Base-by-base conservation (phyloP, 2,329 filamentous ascomycete genomes). In the Colletotrichum trifolii region DNA sequence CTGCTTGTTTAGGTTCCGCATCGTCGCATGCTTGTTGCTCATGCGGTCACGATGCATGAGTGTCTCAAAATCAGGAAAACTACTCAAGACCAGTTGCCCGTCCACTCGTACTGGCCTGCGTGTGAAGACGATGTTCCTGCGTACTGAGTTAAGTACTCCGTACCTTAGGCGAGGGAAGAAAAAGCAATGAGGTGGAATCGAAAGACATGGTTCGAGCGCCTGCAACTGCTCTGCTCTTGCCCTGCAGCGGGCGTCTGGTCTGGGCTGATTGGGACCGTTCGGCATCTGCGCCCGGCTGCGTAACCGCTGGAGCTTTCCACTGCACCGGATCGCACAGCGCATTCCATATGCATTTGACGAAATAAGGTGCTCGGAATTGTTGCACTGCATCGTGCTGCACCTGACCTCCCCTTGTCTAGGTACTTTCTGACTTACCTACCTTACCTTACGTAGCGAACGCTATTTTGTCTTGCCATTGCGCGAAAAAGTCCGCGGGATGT, bases 161-260 rank as follows among this genome's bases (percentile, higher is more conserved):
- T 17, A 17, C 17, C 17, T 17, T 2, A 12, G 38, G 45, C 15
- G 10, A 40, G 15, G 45, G 40, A 53, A 25, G 39, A 39, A n/a
- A 35, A 53, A 3, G 25, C 25, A 56, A 57, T 40, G 40, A 52
- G 53, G 38, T 40, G 34, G 52, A 62, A 56, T 65, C 52, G 58
- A 49, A 62, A 56, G 40, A 53, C 47, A 43, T 56, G 62, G 62
- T 65, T 55, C 62, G 50, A 65, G 62, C 62, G 58, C 62, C 52
- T 65, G 50, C 62, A 55, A 17, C 60, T 52, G 56, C 55, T 53
- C 61, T 64, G 60, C 60, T 53, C 35, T 35, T 54, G 57, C 47
- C 15, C 56, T 58, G 55, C 15, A 10, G 2, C 17, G 8, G 43
- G 10, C 43, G 46, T 38, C 42, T 43, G 49, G 35, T 17, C 46